Evolutionary conservation across 75 land plant species (phyloP).

Genomic region (Pinus taeda): DNA sequence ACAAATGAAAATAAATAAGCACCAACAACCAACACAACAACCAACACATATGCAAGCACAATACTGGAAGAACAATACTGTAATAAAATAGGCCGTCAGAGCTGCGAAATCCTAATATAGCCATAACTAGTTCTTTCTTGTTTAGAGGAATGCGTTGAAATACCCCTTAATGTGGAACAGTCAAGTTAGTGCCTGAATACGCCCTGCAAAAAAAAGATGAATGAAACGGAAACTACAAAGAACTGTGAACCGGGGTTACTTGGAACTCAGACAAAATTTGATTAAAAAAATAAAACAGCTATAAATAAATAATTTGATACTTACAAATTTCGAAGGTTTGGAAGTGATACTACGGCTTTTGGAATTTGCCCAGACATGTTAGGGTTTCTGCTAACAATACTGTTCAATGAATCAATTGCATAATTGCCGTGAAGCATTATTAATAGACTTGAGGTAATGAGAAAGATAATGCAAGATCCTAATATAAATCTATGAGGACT

Average conservation of each 20-base stretch:
- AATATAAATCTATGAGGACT: too few species aligned
- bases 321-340: conserved; percentile 92
- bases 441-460: too few species aligned
- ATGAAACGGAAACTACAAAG: background rate
- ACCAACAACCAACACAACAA: too few species aligned
- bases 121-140: background rate
- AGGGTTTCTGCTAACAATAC: conserved; percentile 80
- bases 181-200: conserved; percentile 77
- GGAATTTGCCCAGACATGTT: conserved; percentile 80
- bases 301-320: conserved; percentile 14
- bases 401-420: conserved; percentile 11
- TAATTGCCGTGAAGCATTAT: background rate
- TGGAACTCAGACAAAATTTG: background rate
- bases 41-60: too few species aligned
- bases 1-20: too few species aligned
- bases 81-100: too few species aligned
- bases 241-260: background rate
- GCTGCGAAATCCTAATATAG: too few species aligned
- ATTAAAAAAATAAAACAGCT: background rate
- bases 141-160: conserved; percentile 76
- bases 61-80: too few species aligned
- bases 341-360: conserved; percentile 48
- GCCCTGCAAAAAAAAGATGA: conserved; percentile 48
- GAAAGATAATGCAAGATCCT: too few species aligned
- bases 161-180: conserved; percentile 86